phyloP scores from a whole-genome alignment of 2,329 filamentous ascomycete genomes.

The Trichoderma sp. region DNA sequence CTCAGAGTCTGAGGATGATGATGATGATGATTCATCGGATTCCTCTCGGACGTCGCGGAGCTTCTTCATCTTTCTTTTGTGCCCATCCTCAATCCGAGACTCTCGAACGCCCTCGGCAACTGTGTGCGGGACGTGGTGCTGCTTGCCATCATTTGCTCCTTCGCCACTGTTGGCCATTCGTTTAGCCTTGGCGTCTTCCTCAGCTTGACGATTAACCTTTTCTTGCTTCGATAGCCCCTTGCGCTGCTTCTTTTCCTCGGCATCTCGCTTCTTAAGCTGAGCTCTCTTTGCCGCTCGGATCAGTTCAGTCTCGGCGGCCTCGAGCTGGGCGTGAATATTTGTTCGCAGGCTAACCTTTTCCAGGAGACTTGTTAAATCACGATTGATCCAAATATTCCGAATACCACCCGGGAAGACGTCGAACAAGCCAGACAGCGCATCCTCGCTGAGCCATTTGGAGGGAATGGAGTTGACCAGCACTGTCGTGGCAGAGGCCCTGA shows the following conservation, averaged over 20 bases:
- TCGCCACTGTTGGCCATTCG: constrained; percentile 47
- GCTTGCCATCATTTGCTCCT: constrained; percentile 51
- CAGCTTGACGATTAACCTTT: constrained; percentile 43
- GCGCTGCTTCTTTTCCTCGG: constrained; percentile 63
- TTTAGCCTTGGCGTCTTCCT: constrained; percentile 49
- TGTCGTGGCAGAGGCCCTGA: constrained; percentile 90
- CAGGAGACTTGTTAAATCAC: constrained; percentile 77
- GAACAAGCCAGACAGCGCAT: constrained; percentile 78
- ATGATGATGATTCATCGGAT: background rate
- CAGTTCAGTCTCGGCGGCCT: constrained; percentile 78
- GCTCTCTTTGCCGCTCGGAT: constrained; percentile 76
- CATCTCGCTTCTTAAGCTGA: constrained; percentile 65
- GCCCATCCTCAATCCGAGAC: constrained; percentile 25
- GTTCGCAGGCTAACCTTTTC: constrained; percentile 80
- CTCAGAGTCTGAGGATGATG: background rate
- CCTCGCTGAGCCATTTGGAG: constrained; percentile 80
- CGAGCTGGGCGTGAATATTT: constrained; percentile 66
- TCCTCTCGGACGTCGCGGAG: constrained; percentile 17
- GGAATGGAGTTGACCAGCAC: constrained; percentile 91
- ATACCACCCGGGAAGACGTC: constrained; percentile 96
- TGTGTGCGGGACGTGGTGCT: constrained; percentile 52
- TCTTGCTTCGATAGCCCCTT: constrained; percentile 52
- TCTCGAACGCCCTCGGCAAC: constrained; percentile 46
- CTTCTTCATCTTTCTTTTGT: background rate
- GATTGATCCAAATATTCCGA: constrained; percentile 93